Conservation (phyloP, 2,329 filamentous ascomycete species). For the Alternaria consortialis region DNA sequence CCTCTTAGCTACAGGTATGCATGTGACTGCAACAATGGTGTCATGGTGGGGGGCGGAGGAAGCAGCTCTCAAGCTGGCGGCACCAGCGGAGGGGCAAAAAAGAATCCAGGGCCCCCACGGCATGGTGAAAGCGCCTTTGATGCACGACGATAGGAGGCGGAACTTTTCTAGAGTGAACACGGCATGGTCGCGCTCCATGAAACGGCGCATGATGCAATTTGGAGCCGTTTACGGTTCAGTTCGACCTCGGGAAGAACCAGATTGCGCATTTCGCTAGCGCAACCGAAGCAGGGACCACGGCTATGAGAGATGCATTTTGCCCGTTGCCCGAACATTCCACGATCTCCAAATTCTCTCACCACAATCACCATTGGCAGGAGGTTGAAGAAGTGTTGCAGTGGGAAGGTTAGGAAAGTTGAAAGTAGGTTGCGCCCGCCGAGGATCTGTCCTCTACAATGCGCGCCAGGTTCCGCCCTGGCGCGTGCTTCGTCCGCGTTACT, state of each 20-base stretch:
- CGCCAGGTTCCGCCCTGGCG: constrained; percentile 25
- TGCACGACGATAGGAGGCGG: constrained; percentile 13
- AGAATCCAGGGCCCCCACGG: constrained; percentile 14
- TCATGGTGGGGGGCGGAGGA: constrained; percentile 1
- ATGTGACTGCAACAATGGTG: not conserved
- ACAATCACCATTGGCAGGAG: constrained; percentile 43
- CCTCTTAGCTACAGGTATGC: not conserved
- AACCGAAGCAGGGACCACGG: constrained; percentile 33
- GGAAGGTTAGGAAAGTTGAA: constrained; percentile 51
- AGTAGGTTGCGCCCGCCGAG: constrained; percentile 35
- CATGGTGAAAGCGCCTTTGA: not conserved
- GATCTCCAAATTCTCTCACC: constrained; percentile 33
- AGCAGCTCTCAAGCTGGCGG: constrained; percentile 25
- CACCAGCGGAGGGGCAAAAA: constrained; percentile 27
- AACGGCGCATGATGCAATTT: constrained; percentile 22
- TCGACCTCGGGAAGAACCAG: constrained; percentile 37
- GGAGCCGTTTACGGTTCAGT: constrained; percentile 23
- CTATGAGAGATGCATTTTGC: constrained; percentile 37
- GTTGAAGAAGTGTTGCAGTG: constrained; percentile 53
- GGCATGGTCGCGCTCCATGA: constrained; percentile 16
- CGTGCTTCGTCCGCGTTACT: constrained; percentile 31
- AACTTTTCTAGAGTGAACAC: constrained; percentile 23
- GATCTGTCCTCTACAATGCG: constrained; percentile 5
- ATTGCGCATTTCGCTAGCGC: constrained; percentile 37
- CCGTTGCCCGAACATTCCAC: constrained; percentile 30